phyloP scores from a whole-genome alignment of 2,329 filamentous ascomycete species.

The Aspergillus sp. region DNA sequence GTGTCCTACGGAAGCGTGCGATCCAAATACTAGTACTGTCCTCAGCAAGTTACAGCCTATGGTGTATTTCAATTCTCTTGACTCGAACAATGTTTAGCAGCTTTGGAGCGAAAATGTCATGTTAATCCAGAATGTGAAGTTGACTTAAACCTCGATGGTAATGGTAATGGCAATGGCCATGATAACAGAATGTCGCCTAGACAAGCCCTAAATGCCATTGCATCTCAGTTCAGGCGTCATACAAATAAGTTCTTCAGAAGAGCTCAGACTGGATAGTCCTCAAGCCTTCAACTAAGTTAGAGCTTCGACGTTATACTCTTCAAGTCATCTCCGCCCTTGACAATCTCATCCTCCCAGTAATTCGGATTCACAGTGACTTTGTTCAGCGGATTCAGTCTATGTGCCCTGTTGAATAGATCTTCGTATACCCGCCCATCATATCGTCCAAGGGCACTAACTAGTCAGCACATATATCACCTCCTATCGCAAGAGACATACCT shows the following conservation, averaged over 20 bases:
- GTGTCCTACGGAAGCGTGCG: constrained; percentile 24
- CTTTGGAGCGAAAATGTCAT: too few relatives aligned
- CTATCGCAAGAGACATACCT: constrained; percentile 20
- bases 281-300: too few relatives aligned
- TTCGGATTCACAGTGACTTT: constrained; percentile 49
- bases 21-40: constrained; percentile 16
- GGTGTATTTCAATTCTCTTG: not conserved
- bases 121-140: too few relatives aligned
- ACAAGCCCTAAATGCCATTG: too few relatives aligned
- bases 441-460: constrained; percentile 48
- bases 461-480: not conserved
- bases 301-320: too few relatives aligned
- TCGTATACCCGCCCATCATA: constrained; percentile 56
- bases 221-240: too few relatives aligned
- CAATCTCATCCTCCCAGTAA: constrained; percentile 28
- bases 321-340: constrained; percentile 20
- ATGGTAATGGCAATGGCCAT: too few relatives aligned
- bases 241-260: too few relatives aligned
- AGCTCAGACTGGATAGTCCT: too few relatives aligned
- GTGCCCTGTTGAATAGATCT: constrained; percentile 52
- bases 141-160: too few relatives aligned
- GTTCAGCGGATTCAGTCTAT: constrained; percentile 54
- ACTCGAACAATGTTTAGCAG: too few relatives aligned
- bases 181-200: too few relatives aligned
- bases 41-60: not conserved